Conservation (phyloP, 345 rosid genomes). For the Citrus sp. region DNA sequence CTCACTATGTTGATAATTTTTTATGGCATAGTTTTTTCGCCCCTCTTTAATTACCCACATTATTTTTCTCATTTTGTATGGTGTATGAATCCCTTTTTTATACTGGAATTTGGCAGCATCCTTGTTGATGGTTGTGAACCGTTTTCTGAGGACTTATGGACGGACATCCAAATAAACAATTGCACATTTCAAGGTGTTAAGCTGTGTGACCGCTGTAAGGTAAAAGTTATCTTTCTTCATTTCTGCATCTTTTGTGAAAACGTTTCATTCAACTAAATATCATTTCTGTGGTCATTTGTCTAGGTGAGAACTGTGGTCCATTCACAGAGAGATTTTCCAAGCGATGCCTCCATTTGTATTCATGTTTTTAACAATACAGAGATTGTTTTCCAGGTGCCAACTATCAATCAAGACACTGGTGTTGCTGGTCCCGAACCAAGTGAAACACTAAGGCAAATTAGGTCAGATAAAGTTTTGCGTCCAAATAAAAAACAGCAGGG, state of each 20-base stretch:
- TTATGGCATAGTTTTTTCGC: neutral
- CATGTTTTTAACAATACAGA: neutral
- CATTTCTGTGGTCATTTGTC: neutral
- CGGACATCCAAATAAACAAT: constrained; percentile 50
- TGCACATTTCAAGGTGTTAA: constrained; percentile 61
- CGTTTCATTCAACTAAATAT: neutral
- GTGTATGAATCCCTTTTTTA: neutral
- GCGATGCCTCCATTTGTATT: neutral
- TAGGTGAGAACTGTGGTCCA: neutral
- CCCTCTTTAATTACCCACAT: neutral
- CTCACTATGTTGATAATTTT: neutral
- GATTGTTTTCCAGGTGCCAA: constrained; percentile 47
- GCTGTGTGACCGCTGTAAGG: constrained; percentile 89
- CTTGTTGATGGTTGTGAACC: constrained; percentile 80
- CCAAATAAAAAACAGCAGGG: constrained; percentile 66
- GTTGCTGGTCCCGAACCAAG: constrained; percentile 60
- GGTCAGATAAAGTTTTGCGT: constrained; percentile 67
- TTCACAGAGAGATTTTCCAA: neutral
- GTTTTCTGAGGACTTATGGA: constrained; percentile 86
- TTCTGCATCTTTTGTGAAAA: neutral
- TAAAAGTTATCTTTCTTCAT: constrained; percentile 17
- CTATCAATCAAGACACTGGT: constrained; percentile 69
- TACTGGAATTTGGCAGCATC: constrained; percentile 45
- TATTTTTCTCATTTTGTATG: neutral
- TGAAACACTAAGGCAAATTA: constrained; percentile 52